A percentile compares a stretch with the other conserved stretches of the same genome.
phyloP scores from a whole-genome alignment of 768 basidiomycete genomes.

The Trametes cingulata region DNA sequence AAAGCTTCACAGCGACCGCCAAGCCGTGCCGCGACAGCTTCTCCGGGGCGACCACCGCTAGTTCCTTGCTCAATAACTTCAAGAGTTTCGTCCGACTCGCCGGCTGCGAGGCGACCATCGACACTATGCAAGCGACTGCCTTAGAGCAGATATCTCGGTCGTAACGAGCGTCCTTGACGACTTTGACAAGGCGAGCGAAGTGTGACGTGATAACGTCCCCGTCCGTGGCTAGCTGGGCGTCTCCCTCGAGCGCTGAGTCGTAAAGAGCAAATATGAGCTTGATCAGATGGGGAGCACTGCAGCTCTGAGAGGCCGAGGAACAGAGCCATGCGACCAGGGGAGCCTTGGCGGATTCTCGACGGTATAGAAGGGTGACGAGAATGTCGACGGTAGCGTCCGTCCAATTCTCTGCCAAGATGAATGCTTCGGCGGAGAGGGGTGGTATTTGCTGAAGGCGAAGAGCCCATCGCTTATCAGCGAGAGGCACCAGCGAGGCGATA shows the following conservation, averaged over 20 bases:
- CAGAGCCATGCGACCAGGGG: constrained; percentile 24
- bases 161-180: constrained; percentile 10
- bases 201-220: constrained; percentile 14
- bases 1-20: background rate
- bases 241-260: background rate
- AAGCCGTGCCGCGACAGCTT: constrained; percentile 3
- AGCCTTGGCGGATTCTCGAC: background rate
- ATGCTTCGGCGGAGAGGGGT: background rate
- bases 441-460: constrained; percentile 1
- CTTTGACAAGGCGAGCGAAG: constrained; percentile 21
- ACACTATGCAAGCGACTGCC: background rate
- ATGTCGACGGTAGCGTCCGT: constrained; percentile 24
- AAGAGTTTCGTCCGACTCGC: constrained; percentile 8
- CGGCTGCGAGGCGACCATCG: background rate
- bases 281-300: constrained; percentile 19
- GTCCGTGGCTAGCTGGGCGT: background rate
- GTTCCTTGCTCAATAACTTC: background rate
- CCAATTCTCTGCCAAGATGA: constrained; percentile 7
- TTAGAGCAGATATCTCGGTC: background rate
- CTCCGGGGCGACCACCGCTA: background rate
- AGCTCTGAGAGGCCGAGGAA: constrained; percentile 11
- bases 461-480: constrained; percentile 15
- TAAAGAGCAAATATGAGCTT: constrained; percentile 22
- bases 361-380: constrained; percentile 23
- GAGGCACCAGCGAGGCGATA: background rate